A percentile compares a stretch with the other conserved stretches of the same genome.
These are phyloP conservation scores for Rhizopogon sp. DNA, from an alignment of 768 basidiomycete species.

Conservation along the genomic window DNA sequence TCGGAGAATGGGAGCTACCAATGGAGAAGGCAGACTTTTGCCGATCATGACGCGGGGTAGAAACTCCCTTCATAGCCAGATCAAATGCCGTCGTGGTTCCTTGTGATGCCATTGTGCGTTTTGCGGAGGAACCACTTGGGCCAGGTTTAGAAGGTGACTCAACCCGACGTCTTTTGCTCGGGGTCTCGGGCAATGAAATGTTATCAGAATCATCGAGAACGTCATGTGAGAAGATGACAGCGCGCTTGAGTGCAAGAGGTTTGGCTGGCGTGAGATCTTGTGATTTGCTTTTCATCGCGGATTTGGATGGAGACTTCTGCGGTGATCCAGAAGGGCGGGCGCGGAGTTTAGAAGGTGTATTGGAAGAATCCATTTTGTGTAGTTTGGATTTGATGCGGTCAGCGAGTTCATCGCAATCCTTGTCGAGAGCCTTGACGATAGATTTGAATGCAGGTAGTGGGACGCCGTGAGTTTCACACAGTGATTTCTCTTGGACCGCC, in stretches of 20 bases:
- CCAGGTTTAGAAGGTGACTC: slow-evolving; percentile 16
- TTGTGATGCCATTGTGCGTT: not conserved
- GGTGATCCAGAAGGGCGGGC: slow-evolving; percentile 5
- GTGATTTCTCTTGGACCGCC: slow-evolving; percentile 14
- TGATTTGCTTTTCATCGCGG: slow-evolving; percentile 10
- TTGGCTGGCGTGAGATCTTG: slow-evolving; percentile 18
- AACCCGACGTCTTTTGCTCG: slow-evolving; percentile 36
- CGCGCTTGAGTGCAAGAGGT: slow-evolving; percentile 36
- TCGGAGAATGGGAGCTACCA: slow-evolving; percentile 4
- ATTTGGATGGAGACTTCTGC: slow-evolving; percentile 16
- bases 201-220: slow-evolving; percentile 12
- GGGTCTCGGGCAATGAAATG: slow-evolving; percentile 33
- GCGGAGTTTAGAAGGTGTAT: not conserved
- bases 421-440: slow-evolving; percentile 15
- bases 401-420: slow-evolving; percentile 19
- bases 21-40: not conserved
- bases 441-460: slow-evolving; percentile 13
- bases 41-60: not conserved
- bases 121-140: slow-evolving; percentile 9
- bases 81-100: slow-evolving; percentile 12
- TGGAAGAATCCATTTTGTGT: not conserved
- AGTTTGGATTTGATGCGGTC: slow-evolving; percentile 16
- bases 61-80: slow-evolving; percentile 10
- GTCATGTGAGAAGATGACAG: slow-evolving; percentile 9
- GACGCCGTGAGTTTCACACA: slow-evolving; percentile 15